These are phyloP conservation scores for Nemania diffusa DNA, from an alignment of 2,329 filamentous ascomycete genomes.

Conservation along the genomic window DNA sequence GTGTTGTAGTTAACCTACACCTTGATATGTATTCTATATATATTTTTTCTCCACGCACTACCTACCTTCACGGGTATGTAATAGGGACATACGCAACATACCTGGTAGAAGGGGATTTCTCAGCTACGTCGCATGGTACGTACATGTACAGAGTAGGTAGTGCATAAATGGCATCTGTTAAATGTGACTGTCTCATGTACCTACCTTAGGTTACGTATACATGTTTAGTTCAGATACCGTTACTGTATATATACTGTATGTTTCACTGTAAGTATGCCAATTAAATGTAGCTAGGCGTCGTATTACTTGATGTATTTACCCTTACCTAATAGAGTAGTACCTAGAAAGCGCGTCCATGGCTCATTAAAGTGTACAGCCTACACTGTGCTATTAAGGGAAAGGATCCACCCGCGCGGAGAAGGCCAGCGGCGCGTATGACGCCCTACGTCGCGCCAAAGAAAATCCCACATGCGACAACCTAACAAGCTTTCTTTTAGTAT, in stretches of 20 bases:
- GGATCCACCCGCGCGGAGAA: conserved; percentile 20
- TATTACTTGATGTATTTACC: background rate
- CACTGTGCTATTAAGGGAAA: conserved; percentile 16
- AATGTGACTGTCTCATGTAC: background rate
- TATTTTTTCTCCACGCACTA: too few relatives aligned
- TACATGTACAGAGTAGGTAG: too few relatives aligned
- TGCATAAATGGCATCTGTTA: too few relatives aligned
- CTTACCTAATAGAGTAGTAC: background rate
- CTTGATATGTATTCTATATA: too few relatives aligned
- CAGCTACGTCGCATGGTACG: too few relatives aligned
- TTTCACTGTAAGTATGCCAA: too few relatives aligned
- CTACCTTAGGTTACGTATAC: background rate
- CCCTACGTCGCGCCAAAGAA: conserved; percentile 36
- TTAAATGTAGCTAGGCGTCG: too few relatives aligned
- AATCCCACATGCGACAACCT: conserved; percentile 38
- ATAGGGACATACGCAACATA: background rate
- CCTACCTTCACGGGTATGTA: background rate
- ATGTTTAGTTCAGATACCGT: too few relatives aligned
- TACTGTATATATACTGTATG: too few relatives aligned
- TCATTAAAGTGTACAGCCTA: background rate
- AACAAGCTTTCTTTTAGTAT: conserved; percentile 6
- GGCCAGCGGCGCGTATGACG: conserved; percentile 35
- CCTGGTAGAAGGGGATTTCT: too few relatives aligned
- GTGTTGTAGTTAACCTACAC: too few relatives aligned
- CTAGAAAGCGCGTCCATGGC: background rate